Evolutionary conservation across 495 filamentous ascomycete genomes (phyloP).

Genomic region (Jackrogersella minutella): DNA sequence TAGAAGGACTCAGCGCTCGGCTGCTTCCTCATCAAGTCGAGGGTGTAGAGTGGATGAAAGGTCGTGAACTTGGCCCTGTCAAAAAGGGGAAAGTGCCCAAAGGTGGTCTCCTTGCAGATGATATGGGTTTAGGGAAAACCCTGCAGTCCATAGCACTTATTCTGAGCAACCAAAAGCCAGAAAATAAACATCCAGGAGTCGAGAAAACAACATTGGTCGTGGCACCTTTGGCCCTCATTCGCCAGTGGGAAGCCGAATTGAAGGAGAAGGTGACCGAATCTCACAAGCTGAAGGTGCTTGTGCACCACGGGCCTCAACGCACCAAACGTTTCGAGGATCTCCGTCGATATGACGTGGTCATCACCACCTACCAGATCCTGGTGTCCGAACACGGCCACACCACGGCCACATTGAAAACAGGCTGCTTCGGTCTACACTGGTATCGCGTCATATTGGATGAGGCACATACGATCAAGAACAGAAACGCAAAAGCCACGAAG

Average conservation of each 20-base stretch:
- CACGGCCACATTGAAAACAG: slow-evolving; percentile 67
- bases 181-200: slow-evolving; percentile 65
- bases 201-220: slow-evolving; percentile 88
- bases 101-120: slow-evolving; percentile 86
- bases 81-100: slow-evolving; percentile 83
- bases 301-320: slow-evolving; percentile 89
- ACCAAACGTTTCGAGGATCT: slow-evolving; percentile 79
- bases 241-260: slow-evolving; percentile 96
- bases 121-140: slow-evolving; percentile 89
- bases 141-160: slow-evolving; percentile 84
- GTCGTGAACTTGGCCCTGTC: slow-evolving; percentile 80
- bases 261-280: slow-evolving; percentile 73
- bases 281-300: slow-evolving; percentile 76
- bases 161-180: slow-evolving; percentile 79
- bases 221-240: slow-evolving; percentile 93
- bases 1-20: slow-evolving; percentile 83
- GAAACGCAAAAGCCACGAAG: slow-evolving; percentile 92
- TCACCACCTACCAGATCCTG: slow-evolving; percentile 95
- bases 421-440: slow-evolving; percentile 92
- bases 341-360: slow-evolving; percentile 90
- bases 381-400: slow-evolving; percentile 84
- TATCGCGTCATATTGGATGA: slow-evolving; percentile 95
- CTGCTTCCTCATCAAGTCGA: slow-evolving; percentile 92
- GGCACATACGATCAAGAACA: slow-evolving; percentile 97
- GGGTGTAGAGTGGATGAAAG: slow-evolving; percentile 91